These are phyloP conservation scores for Wickerhamiella sorbophila DNA, from an alignment of 805 yeast species.

Conservation along the genomic window DNA sequence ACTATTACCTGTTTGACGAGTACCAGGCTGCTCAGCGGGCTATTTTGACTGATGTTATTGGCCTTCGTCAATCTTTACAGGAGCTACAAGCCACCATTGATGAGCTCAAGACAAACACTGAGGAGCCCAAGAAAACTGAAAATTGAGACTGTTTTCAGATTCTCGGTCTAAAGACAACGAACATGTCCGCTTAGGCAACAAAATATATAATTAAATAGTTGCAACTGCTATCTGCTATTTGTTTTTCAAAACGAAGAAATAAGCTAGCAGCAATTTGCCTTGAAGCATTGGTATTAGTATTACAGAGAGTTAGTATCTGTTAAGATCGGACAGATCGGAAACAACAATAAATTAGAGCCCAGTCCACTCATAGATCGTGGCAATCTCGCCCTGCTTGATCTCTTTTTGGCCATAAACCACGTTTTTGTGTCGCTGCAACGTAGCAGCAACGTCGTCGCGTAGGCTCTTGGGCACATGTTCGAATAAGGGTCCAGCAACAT, in stretches of 20 bases:
- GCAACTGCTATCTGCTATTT: too few species aligned
- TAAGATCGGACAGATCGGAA: too few species aligned
- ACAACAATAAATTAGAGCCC: slow-evolving; percentile 1
- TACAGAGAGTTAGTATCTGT: not conserved
- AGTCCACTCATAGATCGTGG: slow-evolving; percentile 82
- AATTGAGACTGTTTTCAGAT: too few species aligned
- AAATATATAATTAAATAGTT: too few species aligned
- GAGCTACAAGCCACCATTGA: slow-evolving; percentile 56
- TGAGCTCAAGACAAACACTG: slow-evolving; percentile 32
- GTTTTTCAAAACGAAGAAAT: too few species aligned
- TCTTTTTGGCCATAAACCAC: slow-evolving; percentile 51
- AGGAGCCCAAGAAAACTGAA: slow-evolving; percentile 6
- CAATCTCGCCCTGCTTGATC: slow-evolving; percentile 63
- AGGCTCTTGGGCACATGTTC: slow-evolving; percentile 17
- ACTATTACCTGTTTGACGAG: slow-evolving; percentile 65
- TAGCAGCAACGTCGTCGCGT: slow-evolving; percentile 45
- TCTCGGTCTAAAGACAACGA: too few species aligned
- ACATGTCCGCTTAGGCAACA: too few species aligned
- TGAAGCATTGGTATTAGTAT: not conserved
- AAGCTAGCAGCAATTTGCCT: too few species aligned
- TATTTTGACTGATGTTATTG: slow-evolving; percentile 58
- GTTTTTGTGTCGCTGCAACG: slow-evolving; percentile 52
- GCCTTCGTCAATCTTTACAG: slow-evolving; percentile 53
- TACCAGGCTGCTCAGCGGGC: slow-evolving; percentile 60
- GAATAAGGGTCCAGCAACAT: slow-evolving; percentile 10